Percentiles rank a stretch among this genome's conserved stretches.
These are phyloP conservation scores for Trametes maxima DNA, from an alignment of 768 basidiomycete species.

Conservation along the genomic window DNA sequence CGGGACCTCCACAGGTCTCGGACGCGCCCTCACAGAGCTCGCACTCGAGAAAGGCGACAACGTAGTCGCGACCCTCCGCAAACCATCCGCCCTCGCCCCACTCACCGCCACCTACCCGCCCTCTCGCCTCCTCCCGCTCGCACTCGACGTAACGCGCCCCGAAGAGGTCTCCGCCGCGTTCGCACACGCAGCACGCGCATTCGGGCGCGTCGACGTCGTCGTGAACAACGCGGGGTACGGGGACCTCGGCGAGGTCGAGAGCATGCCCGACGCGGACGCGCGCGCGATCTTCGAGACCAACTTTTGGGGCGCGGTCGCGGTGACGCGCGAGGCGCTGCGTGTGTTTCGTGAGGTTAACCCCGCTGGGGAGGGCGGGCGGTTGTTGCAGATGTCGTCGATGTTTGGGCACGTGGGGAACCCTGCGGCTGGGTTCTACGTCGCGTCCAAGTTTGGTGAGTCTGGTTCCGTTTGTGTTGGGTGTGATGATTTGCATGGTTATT, in stretches of 20 bases:
- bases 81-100: conserved; percentile 27
- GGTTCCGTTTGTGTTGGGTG: not conserved
- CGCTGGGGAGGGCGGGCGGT: conserved; percentile 36
- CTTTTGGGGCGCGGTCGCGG: conserved; percentile 33
- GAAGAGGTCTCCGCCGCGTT: conserved; percentile 25
- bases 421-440: conserved; percentile 16
- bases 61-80: conserved; percentile 31
- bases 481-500: not conserved
- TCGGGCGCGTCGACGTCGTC: conserved; percentile 31
- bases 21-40: conserved; percentile 25
- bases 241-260: conserved; percentile 24
- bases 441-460: conserved; percentile 9
- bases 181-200: conserved; percentile 11
- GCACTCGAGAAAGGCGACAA: conserved; percentile 29
- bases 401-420: conserved; percentile 23
- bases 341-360: conserved; percentile 43
- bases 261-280: conserved; percentile 15
- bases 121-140: conserved; percentile 25
- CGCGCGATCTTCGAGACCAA: conserved; percentile 28
- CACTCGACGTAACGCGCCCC: conserved; percentile 25
- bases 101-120: conserved; percentile 20
- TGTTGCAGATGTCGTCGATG: conserved; percentile 38
- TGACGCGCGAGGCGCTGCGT: conserved; percentile 36
- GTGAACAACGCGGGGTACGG: conserved; percentile 30
- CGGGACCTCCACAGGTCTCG: conserved; percentile 32